These are phyloP conservation scores for Neurospora crassa DNA, from an alignment of 2,329 filamentous ascomycete genomes.

Conservation along the genomic window DNA sequence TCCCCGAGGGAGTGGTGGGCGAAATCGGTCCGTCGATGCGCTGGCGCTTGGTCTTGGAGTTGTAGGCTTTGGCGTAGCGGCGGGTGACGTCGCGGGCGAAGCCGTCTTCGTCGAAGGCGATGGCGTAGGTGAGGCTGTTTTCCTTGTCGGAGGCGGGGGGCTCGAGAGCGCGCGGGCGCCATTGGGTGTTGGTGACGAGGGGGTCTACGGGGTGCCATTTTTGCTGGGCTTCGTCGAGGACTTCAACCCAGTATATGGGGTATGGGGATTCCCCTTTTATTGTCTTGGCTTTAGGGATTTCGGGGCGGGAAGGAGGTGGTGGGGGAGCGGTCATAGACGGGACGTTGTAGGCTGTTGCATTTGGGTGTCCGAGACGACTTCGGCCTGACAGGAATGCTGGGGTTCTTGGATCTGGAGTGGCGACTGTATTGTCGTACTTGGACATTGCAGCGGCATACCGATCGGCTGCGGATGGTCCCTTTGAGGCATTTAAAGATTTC, in stretches of 20 bases:
- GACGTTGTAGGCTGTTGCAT: conserved; percentile 42
- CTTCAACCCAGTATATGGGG: conserved; percentile 92
- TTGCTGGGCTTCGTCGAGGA: conserved; percentile 74
- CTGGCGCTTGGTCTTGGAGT: conserved; percentile 74
- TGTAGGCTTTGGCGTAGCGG: conserved; percentile 80
- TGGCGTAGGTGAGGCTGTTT: conserved; percentile 72
- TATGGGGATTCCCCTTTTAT: conserved; percentile 64
- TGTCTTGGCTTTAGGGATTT: conserved; percentile 28
- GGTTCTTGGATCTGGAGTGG: conserved; percentile 15
- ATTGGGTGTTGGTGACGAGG: conserved; percentile 69
- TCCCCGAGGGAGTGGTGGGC: neutral
- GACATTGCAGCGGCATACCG: conserved; percentile 30
- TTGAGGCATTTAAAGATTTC: conserved; percentile 15
- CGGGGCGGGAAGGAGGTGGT: conserved; percentile 26
- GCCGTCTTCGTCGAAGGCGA: conserved; percentile 76
- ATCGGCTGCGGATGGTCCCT: conserved; percentile 24
- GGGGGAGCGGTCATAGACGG: conserved; percentile 27
- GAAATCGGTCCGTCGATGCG: conserved; percentile 53
- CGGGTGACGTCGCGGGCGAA: conserved; percentile 76
- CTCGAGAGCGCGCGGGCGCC: conserved; percentile 67
- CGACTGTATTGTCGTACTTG: conserved; percentile 25
- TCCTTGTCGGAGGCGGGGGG: conserved; percentile 68
- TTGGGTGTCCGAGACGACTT: conserved; percentile 42
- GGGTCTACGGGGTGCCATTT: conserved; percentile 90
- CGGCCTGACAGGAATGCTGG: conserved; percentile 25